A percentile compares a stretch with the other conserved stretches of the same genome.
These are phyloP conservation scores for Epichloe festucae DNA, from an alignment of 2,329 filamentous ascomycete genomes.

Conservation along the genomic window DNA sequence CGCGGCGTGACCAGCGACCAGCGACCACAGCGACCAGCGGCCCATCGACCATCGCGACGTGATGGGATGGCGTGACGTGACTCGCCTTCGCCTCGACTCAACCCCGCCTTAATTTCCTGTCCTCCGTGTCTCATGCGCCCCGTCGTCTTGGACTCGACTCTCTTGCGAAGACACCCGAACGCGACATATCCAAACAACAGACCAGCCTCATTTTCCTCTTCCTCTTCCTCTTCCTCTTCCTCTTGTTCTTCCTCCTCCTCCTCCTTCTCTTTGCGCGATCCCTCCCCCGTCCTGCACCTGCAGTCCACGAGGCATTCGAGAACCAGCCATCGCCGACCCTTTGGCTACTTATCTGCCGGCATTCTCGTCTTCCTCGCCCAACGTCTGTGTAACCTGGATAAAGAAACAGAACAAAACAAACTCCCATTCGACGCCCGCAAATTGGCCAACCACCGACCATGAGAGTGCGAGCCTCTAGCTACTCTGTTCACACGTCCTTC, in stretches of 20 bases:
- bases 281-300: too few species aligned
- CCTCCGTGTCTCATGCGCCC: neutral
- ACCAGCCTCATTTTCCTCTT: neutral
- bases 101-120: neutral
- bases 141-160: neutral
- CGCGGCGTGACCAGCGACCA: too few species aligned
- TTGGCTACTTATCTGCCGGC: too few species aligned
- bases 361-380: too few species aligned
- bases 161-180: neutral
- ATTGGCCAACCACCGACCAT: neutral
- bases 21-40: neutral
- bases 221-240: too few species aligned
- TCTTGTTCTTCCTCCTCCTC: too few species aligned
- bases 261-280: too few species aligned
- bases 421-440: neutral
- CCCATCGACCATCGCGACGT: neutral
- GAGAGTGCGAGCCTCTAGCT: constrained; percentile 1
- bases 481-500: neutral
- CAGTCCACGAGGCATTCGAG: too few species aligned
- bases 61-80: constrained; percentile 1
- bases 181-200: neutral
- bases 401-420: too few species aligned
- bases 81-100: neutral
- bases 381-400: too few species aligned
- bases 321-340: too few species aligned